Percentiles rank a stretch among this genome's conserved stretches.
phyloP scores from a whole-genome alignment of 2,329 filamentous ascomycete genomes.

The Exophiala viscosa region DNA sequence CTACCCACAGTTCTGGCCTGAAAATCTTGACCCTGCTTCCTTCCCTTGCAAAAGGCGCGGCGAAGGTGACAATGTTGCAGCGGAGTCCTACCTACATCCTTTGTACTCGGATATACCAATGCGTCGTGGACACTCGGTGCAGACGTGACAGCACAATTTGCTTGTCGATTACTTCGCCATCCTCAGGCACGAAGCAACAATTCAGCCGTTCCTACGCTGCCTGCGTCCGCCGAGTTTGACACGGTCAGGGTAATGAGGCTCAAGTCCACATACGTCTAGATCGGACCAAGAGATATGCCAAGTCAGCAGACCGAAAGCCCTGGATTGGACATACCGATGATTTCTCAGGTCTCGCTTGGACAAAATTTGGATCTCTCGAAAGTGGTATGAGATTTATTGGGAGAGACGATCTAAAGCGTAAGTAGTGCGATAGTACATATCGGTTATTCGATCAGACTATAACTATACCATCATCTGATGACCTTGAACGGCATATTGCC shows the following conservation, averaged over 20 bases:
- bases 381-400: not conserved
- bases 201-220: not conserved
- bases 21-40: slow-evolving; percentile 71
- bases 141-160: slow-evolving; percentile 39
- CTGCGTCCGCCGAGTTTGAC: not conserved
- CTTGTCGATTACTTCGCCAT: slow-evolving; percentile 35
- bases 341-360: not conserved
- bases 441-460: no score
- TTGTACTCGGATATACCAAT: slow-evolving; percentile 42
- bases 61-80: slow-evolving; percentile 65
- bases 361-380: slow-evolving; percentile 1
- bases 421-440: no score
- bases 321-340: not conserved
- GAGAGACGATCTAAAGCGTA: no score
- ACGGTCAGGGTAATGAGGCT: not conserved
- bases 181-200: not conserved
- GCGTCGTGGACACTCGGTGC: slow-evolving; percentile 44
- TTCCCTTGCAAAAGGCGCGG: no score
- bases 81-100: slow-evolving; percentile 70
- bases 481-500: no score
- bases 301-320: not conserved
- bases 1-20: slow-evolving; percentile 73
- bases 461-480: no score
- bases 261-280: not conserved
- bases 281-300: not conserved